Percentiles rank a stretch among this genome's conserved stretches.
Conservation (phyloP, 495 filamentous ascomycete genomes). For the Hypoxylon rickii region DNA sequence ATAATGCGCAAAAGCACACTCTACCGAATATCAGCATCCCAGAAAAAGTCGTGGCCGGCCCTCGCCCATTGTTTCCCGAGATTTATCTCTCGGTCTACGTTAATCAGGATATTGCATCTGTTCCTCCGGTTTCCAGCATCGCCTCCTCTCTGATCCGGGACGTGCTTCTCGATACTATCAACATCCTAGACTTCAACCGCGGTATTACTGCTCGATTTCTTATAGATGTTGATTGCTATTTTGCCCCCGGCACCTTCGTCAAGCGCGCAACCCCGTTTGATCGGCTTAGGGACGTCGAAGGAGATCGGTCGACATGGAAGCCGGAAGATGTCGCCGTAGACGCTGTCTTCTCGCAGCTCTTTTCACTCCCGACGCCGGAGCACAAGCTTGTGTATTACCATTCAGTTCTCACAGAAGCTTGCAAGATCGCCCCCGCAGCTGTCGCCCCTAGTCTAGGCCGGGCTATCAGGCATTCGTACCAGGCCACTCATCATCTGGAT, state of each 20-base stretch:
- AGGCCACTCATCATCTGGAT: conserved; percentile 78
- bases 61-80: conserved; percentile 83
- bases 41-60: conserved; percentile 70
- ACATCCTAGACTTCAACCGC: conserved; percentile 90
- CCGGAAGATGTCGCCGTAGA: conserved; percentile 97
- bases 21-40: conserved; percentile 79
- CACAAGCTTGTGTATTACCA: conserved; percentile 98
- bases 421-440: conserved; percentile 91
- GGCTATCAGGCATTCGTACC: conserved; percentile 90
- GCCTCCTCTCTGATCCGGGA: conserved; percentile 83
- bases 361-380: conserved; percentile 82
- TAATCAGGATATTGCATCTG: conserved; percentile 88
- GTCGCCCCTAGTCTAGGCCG: conserved; percentile 94
- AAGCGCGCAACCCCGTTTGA: conserved; percentile 92
- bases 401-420: conserved; percentile 88
- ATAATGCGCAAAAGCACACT: conserved; percentile 66
- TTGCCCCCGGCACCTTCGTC: conserved; percentile 83
- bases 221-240: conserved; percentile 95
- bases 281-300: conserved; percentile 74
- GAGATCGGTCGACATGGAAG: conserved; percentile 84
- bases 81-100: conserved; percentile 91
- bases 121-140: conserved; percentile 75
- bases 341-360: conserved; percentile 93
- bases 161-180: conserved; percentile 88
- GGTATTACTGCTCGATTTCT: conserved; percentile 83